These are phyloP conservation scores for Bassia scoparia DNA, from an alignment of 148 eudicot species.

Conservation along the genomic window DNA sequence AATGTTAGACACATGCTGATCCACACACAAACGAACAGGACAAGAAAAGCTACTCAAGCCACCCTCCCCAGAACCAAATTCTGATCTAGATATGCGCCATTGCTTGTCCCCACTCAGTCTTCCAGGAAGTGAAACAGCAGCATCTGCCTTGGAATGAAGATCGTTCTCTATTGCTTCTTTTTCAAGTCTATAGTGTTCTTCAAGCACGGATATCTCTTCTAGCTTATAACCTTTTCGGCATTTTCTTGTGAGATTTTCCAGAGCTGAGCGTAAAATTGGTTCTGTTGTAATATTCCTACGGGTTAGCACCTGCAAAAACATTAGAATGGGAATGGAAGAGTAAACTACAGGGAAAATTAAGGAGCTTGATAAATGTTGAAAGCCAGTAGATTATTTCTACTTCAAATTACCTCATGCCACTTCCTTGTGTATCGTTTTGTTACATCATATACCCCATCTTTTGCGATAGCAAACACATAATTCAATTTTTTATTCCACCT, in stretches of 20 bases:
- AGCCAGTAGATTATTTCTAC: not conserved
- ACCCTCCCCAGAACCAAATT: slow-evolving; percentile 60
- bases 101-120: slow-evolving; percentile 87
- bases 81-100: slow-evolving; percentile 90
- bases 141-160: slow-evolving; percentile 47
- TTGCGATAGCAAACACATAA: slow-evolving; percentile 75
- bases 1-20: slow-evolving; percentile 82
- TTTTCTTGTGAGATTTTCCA: slow-evolving; percentile 61
- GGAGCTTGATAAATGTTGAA: slow-evolving; percentile 1
- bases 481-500: slow-evolving; percentile 82
- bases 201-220: slow-evolving; percentile 44
- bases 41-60: slow-evolving; percentile 57
- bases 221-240: slow-evolving; percentile 46
- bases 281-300: slow-evolving; percentile 71
- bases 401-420: slow-evolving; percentile 75
- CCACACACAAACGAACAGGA: slow-evolving; percentile 77
- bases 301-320: slow-evolving; percentile 59
- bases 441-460: slow-evolving; percentile 94
- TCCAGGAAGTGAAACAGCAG: slow-evolving; percentile 76
- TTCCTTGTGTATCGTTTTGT: slow-evolving; percentile 94
- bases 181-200: slow-evolving; percentile 69
- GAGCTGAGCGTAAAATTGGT: slow-evolving; percentile 40
- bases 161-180: slow-evolving; percentile 50
- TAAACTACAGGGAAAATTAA: slow-evolving; percentile 1
- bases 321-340: slow-evolving; percentile 16